Conservation (phyloP, 2,329 filamentous ascomycete genomes). For the Aspergillus felis region DNA sequence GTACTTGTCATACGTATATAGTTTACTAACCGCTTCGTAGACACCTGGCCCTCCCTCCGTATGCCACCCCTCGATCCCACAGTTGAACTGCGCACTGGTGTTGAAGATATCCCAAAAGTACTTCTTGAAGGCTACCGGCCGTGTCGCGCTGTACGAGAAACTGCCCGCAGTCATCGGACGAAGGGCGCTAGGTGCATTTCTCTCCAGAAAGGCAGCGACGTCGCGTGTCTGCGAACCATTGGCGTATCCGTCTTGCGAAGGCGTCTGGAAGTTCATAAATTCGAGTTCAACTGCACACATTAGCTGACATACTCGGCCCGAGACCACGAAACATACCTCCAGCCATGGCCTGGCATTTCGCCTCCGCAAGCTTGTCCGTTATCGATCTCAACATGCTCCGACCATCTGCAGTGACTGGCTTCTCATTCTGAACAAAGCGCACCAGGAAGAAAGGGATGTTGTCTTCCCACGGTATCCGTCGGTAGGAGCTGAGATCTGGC, state of each 20-base stretch:
- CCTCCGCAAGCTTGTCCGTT: constrained; percentile 60
- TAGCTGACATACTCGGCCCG: not conserved
- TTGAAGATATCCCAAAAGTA: constrained; percentile 87
- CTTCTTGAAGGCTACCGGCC: constrained; percentile 80
- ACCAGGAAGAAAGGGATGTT: constrained; percentile 80
- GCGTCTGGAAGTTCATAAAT: constrained; percentile 50
- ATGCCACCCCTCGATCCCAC: constrained; percentile 87
- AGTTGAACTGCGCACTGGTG: constrained; percentile 69
- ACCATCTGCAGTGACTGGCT: constrained; percentile 71
- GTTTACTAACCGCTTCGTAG: constrained; percentile 68
- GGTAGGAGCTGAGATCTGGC: constrained; percentile 69
- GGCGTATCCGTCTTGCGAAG: constrained; percentile 39
- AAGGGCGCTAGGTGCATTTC: constrained; percentile 66
- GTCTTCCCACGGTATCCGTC: constrained; percentile 85
- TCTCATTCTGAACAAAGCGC: constrained; percentile 71
- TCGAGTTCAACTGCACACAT: constrained; percentile 72
- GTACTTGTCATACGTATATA: not conserved
- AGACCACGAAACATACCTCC: constrained; percentile 58
- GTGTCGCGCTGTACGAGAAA: constrained; percentile 86
- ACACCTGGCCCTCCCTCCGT: constrained; percentile 89
- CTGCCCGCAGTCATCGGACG: constrained; percentile 85
- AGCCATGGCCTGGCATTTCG: constrained; percentile 76
- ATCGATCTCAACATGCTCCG: constrained; percentile 67
- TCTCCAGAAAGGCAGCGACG: constrained; percentile 67
- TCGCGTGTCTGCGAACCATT: constrained; percentile 77